Evolutionary conservation across 192 early-diverging fungal genomes (phyloP).

Genomic region (Oehlia diaphana): DNA sequence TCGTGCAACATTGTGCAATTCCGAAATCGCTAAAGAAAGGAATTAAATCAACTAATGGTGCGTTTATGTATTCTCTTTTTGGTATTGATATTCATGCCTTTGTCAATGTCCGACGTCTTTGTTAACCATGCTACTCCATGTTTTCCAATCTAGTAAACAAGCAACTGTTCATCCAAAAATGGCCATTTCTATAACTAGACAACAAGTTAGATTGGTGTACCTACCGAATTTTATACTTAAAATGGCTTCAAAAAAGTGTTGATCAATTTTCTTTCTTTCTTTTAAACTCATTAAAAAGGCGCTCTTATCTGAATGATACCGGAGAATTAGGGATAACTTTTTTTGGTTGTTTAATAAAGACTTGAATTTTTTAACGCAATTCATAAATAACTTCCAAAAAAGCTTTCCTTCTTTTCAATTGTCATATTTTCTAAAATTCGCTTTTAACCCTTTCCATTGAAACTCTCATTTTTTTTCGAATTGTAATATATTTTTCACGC

Average conservation of each 20-base stretch:
- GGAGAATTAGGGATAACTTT: slow-evolving; percentile 9
- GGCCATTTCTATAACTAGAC: neutral
- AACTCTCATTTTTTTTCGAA: neutral
- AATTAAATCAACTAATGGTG: neutral
- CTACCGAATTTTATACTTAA: neutral
- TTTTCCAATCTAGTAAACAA: slow-evolving; percentile 20
- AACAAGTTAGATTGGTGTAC: slow-evolving; percentile 4
- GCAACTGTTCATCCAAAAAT: neutral
- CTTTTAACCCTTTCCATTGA: neutral
- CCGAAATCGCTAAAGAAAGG: neutral
- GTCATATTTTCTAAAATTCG: neutral
- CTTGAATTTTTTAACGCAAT: neutral
- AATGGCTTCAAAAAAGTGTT: neutral
- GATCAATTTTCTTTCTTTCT: neutral
- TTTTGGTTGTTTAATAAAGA: slow-evolving; percentile 15
- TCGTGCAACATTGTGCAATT: neutral
- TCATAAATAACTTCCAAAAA: slow-evolving; percentile 8
- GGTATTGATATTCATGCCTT: neutral
- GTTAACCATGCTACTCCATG: neutral
- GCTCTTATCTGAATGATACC: neutral
- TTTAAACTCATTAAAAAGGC: neutral
- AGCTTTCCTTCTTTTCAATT: neutral
- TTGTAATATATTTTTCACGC: slow-evolving; percentile 11
- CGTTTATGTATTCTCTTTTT: neutral
- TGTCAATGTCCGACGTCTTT: neutral